Percentiles rank a stretch among this genome's conserved stretches.
These are phyloP conservation scores for Dactylis glomerata DNA, from an alignment of 176 grass and related monocot species.

Conservation along the genomic window DNA sequence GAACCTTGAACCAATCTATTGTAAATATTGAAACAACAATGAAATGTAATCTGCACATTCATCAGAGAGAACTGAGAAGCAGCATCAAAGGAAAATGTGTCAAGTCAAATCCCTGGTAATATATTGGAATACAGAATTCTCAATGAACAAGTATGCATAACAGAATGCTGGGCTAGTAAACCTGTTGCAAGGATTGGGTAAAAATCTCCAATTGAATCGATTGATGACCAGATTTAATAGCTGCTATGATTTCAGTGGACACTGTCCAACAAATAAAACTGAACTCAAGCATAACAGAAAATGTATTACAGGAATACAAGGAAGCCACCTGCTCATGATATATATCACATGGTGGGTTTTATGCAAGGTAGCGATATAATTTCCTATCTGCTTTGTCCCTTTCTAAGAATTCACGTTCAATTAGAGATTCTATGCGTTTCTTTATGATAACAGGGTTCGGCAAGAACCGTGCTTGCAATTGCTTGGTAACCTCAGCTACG, in stretches of 20 bases:
- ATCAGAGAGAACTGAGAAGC: neutral
- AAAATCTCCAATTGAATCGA: conserved; percentile 1
- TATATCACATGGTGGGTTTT: conserved; percentile 33
- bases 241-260: conserved; percentile 28
- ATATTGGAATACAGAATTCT: neutral
- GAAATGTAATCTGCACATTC: neutral
- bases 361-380: conserved; percentile 96
- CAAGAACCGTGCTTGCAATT: conserved; percentile 86
- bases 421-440: conserved; percentile 91
- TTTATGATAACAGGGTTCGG: conserved; percentile 96
- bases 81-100: neutral
- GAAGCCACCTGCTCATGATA: conserved; percentile 15
- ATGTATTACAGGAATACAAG: conserved; percentile 42
- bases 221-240: neutral
- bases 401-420: conserved; percentile 95
- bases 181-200: neutral
- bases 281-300: conserved; percentile 39
- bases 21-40: neutral
- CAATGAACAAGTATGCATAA: neutral
- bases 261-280: conserved; percentile 29
- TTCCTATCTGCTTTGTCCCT: conserved; percentile 96
- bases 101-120: neutral
- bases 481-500: conserved; percentile 89
- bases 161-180: neutral
- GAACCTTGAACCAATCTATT: neutral